Conservation (phyloP, 2,329 filamentous ascomycete genomes). For the Beauveria sp. region DNA sequence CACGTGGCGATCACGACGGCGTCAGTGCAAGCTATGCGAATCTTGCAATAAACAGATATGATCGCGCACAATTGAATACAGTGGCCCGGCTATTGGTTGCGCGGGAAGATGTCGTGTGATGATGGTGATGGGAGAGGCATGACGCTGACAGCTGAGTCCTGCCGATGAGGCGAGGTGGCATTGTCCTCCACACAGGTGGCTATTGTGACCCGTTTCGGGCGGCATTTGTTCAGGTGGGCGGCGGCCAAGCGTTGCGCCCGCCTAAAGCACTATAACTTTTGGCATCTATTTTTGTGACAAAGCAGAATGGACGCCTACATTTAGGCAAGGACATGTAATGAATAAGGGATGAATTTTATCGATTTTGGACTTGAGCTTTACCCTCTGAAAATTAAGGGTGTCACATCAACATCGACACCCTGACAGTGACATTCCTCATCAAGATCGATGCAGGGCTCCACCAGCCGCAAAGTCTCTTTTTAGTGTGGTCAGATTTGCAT, state of each 20-base stretch:
- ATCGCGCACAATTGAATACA: background rate
- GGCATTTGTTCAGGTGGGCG: background rate
- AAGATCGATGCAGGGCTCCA: slow-evolving; percentile 6
- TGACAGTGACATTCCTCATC: background rate
- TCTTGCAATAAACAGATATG: background rate
- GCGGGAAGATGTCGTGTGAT: background rate
- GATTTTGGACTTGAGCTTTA: background rate
- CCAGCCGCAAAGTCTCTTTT: slow-evolving; percentile 4
- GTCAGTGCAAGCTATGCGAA: background rate
- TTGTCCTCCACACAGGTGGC: background rate
- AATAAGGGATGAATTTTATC: too few species aligned
- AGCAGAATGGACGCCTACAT: too few species aligned
- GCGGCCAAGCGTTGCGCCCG: background rate
- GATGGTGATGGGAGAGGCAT: slow-evolving; percentile 1
- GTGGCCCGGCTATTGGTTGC: background rate
- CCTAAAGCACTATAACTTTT: background rate
- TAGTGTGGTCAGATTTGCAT: slow-evolving; percentile 5
- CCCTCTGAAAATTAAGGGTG: background rate
- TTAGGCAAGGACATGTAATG: too few species aligned
- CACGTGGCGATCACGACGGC: slow-evolving; percentile 2
- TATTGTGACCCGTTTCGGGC: slow-evolving; percentile 1
- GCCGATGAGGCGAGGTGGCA: slow-evolving; percentile 10
- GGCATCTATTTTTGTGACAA: background rate
- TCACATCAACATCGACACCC: background rate
- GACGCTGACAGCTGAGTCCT: background rate